Evolutionary conservation across 768 basidiomycete species (phyloP).

Genomic region (Tylopilus subfusipes): DNA sequence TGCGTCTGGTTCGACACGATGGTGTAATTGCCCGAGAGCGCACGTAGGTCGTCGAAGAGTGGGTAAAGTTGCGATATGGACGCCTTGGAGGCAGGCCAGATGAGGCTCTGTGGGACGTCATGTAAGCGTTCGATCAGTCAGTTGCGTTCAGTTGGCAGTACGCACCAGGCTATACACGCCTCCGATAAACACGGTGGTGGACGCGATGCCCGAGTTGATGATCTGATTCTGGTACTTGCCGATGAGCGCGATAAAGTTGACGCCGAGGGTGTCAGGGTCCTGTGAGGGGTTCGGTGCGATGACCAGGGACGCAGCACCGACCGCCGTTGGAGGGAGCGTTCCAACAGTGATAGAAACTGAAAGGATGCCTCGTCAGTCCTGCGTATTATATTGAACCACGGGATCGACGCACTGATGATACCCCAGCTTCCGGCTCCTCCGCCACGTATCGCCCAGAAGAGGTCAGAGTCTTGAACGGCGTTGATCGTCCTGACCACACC

Average conservation of each 20-base stretch:
- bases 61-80: slow-evolving; percentile 12
- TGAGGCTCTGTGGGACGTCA: slow-evolving; percentile 1
- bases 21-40: slow-evolving; percentile 10
- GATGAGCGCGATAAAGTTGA: slow-evolving; percentile 15
- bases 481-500: slow-evolving; percentile 41
- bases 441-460: slow-evolving; percentile 54
- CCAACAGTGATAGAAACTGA: slow-evolving; percentile 19
- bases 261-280: slow-evolving; percentile 7
- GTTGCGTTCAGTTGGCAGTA: too few relatives aligned
- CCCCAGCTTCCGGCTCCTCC: slow-evolving; percentile 51
- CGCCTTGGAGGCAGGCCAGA: slow-evolving; percentile 5
- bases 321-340: slow-evolving; percentile 2
- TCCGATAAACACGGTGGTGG: not conserved
- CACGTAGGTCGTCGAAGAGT: slow-evolving; percentile 12
- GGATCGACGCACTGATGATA: slow-evolving; percentile 32
- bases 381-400: not conserved
- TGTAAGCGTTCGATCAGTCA: not conserved
- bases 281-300: slow-evolving; percentile 12
- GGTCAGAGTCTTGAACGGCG: slow-evolving; percentile 37
- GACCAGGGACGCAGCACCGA: slow-evolving; percentile 7
- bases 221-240: slow-evolving; percentile 17
- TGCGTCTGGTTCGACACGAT: slow-evolving; percentile 12
- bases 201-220: slow-evolving; percentile 9
- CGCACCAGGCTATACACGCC: slow-evolving; percentile 9
- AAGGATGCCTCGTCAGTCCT: not conserved